Percentiles rank a stretch among this genome's conserved stretches.
These are phyloP conservation scores for Spergularia marina DNA, from an alignment of 148 eudicot genomes.

Conservation along the genomic window DNA sequence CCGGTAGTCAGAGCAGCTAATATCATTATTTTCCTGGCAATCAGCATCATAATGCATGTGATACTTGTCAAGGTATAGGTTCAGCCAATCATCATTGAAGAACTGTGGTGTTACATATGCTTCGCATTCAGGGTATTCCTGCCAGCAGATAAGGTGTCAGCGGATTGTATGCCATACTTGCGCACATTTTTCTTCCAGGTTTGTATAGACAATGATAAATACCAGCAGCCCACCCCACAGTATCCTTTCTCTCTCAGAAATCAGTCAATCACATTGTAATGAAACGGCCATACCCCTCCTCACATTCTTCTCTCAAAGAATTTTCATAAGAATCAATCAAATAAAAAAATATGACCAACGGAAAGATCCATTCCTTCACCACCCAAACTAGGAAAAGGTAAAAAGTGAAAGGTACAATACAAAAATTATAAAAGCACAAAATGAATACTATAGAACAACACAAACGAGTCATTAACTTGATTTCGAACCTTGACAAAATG, in stretches of 20 bases:
- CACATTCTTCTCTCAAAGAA: background rate
- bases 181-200: background rate
- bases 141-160: conserved; percentile 32
- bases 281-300: background rate
- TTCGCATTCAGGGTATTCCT: conserved; percentile 88
- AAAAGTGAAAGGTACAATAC: background rate
- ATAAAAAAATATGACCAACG: background rate
- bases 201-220: background rate
- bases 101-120: conserved; percentile 73
- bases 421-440: background rate
- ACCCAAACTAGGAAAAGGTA: background rate
- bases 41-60: conserved; percentile 64
- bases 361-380: background rate
- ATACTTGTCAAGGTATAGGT: conserved; percentile 78
- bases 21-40: conserved; percentile 47
- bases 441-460: background rate
- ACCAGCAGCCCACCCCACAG: background rate
- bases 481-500: conserved; percentile 86
- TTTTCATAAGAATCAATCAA: background rate
- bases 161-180: background rate
- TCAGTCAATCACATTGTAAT: background rate
- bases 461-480: conserved; percentile 2
- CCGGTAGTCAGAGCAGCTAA: conserved; percentile 93
- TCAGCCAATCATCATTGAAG: conserved; percentile 90
- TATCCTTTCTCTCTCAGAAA: background rate